phyloP scores from a whole-genome alignment of 768 basidiomycete genomes.

The Lactarius evosmus region DNA sequence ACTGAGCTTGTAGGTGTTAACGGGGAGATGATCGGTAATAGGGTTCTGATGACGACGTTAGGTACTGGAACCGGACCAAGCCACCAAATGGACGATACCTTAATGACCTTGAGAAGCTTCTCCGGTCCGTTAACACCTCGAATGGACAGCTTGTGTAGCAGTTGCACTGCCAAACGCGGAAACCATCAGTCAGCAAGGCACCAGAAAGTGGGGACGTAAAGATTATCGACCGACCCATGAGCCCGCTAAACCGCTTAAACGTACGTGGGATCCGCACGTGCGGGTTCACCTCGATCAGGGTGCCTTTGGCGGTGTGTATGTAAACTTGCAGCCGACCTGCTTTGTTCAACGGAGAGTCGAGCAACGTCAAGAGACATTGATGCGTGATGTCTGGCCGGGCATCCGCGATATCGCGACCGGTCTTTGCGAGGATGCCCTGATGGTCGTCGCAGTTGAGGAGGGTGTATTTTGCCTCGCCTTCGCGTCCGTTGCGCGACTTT shows the following conservation, averaged over 20 bases:
- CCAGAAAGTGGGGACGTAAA: background rate
- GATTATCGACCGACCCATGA: conserved; percentile 72
- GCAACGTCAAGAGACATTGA: conserved; percentile 94
- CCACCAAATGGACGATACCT: conserved; percentile 45
- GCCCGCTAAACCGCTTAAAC: conserved; percentile 96
- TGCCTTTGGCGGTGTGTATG: conserved; percentile 94
- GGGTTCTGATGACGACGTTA: conserved; percentile 63
- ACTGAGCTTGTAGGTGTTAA: conserved; percentile 96
- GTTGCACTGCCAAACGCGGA: conserved; percentile 64
- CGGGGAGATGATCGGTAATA: conserved; percentile 88
- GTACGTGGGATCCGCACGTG: conserved; percentile 96
- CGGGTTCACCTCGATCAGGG: conserved; percentile 97
- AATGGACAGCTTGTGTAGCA: conserved; percentile 93
- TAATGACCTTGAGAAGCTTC: conserved; percentile 95
- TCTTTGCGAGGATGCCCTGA: conserved; percentile 97
- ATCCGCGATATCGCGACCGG: conserved; percentile 96
- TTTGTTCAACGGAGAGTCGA: conserved; percentile 98
- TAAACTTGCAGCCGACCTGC: conserved; percentile 95
- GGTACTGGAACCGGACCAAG: conserved; percentile 11
- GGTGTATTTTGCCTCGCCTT: conserved; percentile 88
- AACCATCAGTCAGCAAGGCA: conserved; percentile 3
- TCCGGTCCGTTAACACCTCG: conserved; percentile 95
- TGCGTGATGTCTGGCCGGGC: conserved; percentile 99
- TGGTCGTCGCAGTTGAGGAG: conserved; percentile 98
- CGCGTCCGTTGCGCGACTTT: conserved; percentile 51